phyloP scores from a whole-genome alignment of 352 stramenopile genomes.

The Globisporangium orthogonon region DNA sequence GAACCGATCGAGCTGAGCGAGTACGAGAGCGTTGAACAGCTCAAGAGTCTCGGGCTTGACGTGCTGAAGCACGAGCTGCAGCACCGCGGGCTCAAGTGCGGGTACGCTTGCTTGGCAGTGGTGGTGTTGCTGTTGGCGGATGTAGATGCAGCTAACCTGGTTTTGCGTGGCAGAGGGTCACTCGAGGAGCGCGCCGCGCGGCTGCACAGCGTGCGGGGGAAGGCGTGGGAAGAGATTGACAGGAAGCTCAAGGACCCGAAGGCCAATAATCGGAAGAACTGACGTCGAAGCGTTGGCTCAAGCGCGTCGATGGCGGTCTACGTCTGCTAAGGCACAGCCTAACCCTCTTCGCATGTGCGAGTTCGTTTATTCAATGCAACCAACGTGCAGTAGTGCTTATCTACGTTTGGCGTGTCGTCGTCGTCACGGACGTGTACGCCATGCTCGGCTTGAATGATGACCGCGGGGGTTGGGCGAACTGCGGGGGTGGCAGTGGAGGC shows the following conservation, averaged over 20 bases:
- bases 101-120: constrained; percentile 38
- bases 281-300: not conserved
- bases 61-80: constrained; percentile 90
- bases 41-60: constrained; percentile 88
- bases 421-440: constrained; percentile 62
- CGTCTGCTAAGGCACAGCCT: not conserved
- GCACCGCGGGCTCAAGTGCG: constrained; percentile 94
- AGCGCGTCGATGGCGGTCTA: not conserved
- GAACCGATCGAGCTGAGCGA: constrained; percentile 39
- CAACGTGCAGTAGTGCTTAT: not conserved
- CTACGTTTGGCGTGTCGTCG: too few relatives aligned
- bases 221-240: constrained; percentile 88
- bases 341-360: not conserved
- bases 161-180: constrained; percentile 61
- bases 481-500: constrained; percentile 23
- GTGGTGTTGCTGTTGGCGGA: not conserved
- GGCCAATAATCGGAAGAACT: constrained; percentile 8
- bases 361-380: not conserved
- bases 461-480: constrained; percentile 21
- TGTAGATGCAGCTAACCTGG: too few relatives aligned
- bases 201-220: constrained; percentile 91
- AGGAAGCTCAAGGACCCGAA: constrained; percentile 67
- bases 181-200: constrained; percentile 86
- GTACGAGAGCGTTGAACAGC: constrained; percentile 50
- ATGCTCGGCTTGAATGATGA: constrained; percentile 72